Evolutionary conservation across 2,329 filamentous ascomycete species (phyloP), one percentile per base, ranked within the genome.

Genomic region (Penicillium palitans): DNA sequence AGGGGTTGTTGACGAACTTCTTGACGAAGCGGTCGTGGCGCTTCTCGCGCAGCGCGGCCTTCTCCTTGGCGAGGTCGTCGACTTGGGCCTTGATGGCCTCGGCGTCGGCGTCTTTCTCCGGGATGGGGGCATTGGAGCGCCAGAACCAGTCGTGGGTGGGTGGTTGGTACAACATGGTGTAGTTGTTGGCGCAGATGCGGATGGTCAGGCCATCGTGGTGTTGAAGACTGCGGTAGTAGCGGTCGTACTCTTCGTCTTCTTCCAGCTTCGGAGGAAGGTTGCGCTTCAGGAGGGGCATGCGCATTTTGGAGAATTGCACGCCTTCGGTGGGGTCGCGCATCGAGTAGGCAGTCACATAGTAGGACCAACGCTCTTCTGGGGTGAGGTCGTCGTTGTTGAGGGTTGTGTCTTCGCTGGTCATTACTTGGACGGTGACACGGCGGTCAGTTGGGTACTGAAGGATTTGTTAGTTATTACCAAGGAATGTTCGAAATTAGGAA

Each of bases 271-370:
- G 80, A 0, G 88, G 87, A 39, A 91, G 78, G 72, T 90, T 93
- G 58, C 90, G 87, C 51, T 85, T 83, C 17, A 93, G 80, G 58
- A 92, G 85, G 5, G 86, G 83, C 76, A 87, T 89, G 61, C 84
- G 85, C 68, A 91, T 81, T 48, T 84, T 84, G 6, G 83, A 82
- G 50, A 87, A 81, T 7, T 83, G 79, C 3, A 95, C 83, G 15
- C 90, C 90, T 75, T 95, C 90, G 0, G 95, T 99, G 2, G 91
- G 90, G 70, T 96, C 91, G 25, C 93, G 84, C 62, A 91, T 90
- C 65, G 91, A 90, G 75, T 90, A 98, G 0, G 93, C 92, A 19
- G 93, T 93, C 57, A 96, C 91, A 73, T 99, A 99, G 78, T 96
- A 96, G 68, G 93, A 90, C 95, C 95, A 99, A 40, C 87, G 80